These are phyloP conservation scores for Fragilaria crotonensis DNA, from an alignment of 108 stramenopile genomes.

Conservation along the genomic window DNA sequence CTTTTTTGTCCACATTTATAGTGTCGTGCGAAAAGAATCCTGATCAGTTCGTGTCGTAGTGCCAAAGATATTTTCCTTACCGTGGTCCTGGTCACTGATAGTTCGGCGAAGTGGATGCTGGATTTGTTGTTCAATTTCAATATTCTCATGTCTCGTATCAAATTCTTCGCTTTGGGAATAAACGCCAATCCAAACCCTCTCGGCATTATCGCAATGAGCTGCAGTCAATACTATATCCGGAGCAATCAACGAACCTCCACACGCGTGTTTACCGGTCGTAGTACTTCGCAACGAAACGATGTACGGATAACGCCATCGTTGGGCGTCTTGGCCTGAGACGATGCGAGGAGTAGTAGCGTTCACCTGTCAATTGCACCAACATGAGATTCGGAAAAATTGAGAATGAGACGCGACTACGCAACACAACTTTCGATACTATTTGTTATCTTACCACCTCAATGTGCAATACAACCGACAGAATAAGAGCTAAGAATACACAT, in stretches of 20 bases:
- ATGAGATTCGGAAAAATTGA: too few relatives aligned
- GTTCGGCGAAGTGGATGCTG: background rate
- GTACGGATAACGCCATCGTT: background rate
- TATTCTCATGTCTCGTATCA: background rate
- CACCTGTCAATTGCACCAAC: too few relatives aligned
- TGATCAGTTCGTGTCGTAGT: background rate
- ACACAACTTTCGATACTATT: too few relatives aligned
- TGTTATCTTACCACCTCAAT: too few relatives aligned
- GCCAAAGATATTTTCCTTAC: too few relatives aligned
- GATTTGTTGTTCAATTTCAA: background rate
- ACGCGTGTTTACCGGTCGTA: background rate
- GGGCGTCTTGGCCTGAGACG: background rate
- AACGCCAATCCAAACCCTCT: background rate
- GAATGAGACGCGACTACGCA: too few relatives aligned
- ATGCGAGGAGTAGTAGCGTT: too few relatives aligned
- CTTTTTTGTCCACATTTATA: background rate
- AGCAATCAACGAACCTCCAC: slow-evolving; percentile 1
- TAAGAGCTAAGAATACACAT: too few relatives aligned
- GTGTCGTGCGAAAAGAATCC: background rate
- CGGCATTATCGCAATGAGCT: background rate
- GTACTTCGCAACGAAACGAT: background rate
- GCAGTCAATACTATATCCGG: slow-evolving; percentile 1
- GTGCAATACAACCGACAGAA: too few relatives aligned
- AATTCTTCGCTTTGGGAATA: background rate
- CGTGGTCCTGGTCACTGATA: background rate